Evolutionary conservation across 495 filamentous ascomycete genomes (phyloP).

Genomic region (Recurvomyces mirabilis): DNA sequence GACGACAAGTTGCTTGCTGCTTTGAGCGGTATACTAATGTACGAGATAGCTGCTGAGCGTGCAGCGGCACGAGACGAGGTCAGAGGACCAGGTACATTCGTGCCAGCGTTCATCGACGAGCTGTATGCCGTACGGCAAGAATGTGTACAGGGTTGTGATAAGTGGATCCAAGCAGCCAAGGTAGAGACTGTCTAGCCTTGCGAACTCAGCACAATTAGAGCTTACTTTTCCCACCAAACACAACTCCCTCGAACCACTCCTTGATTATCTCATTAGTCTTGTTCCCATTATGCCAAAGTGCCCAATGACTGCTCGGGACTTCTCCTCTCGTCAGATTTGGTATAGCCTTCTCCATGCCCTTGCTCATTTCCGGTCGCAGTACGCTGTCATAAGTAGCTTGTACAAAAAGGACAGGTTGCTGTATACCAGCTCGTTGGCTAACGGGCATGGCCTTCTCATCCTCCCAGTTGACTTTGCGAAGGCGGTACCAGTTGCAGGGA

Average conservation of each 20-base stretch:
- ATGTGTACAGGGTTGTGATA: constrained; percentile 39
- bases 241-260: constrained; percentile 31
- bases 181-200: constrained; percentile 29
- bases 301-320: constrained; percentile 34
- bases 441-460: constrained; percentile 43
- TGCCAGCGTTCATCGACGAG: constrained; percentile 75
- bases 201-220: constrained; percentile 23
- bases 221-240: constrained; percentile 28
- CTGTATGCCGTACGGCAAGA: constrained; percentile 32
- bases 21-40: constrained; percentile 61
- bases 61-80: constrained; percentile 54
- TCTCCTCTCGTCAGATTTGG: constrained; percentile 41
- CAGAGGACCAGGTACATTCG: constrained; percentile 75
- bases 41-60: constrained; percentile 74
- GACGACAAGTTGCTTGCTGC: constrained; percentile 57
- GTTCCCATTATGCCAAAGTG: constrained; percentile 30
- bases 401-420: constrained; percentile 63
- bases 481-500: constrained; percentile 77
- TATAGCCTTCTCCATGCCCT: constrained; percentile 54
- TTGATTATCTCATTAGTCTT: constrained; percentile 31
- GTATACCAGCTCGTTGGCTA: constrained; percentile 31
- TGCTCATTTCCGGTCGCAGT: constrained; percentile 53
- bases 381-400: constrained; percentile 52
- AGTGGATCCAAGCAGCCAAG: constrained; percentile 41
- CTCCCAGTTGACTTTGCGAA: constrained; percentile 55